A percentile compares a stretch with the other conserved stretches of the same genome.
Conservation (phyloP, 306 rosid species). For the Albizia julibrissin region DNA sequence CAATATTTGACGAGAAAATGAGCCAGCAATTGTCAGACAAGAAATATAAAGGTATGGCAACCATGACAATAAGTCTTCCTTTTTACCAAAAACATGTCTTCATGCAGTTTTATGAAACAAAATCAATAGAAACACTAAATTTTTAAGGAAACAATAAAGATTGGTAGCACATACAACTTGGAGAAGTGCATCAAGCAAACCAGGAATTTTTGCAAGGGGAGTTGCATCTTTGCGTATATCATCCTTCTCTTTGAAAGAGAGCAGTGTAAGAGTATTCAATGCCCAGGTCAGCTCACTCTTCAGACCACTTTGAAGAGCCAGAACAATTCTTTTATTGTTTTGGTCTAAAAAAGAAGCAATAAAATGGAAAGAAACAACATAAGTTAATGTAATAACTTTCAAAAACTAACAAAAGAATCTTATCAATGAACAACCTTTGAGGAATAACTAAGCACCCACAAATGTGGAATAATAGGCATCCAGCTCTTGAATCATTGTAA, state of each 20-base stretch:
- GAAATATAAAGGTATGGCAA: neutral
- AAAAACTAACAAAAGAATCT: neutral
- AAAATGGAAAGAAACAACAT: neutral
- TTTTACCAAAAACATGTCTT: neutral
- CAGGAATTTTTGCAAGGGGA: constrained; percentile 83
- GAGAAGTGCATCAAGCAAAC: constrained; percentile 96
- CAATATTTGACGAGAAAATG: constrained; percentile 13
- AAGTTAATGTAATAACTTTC: neutral
- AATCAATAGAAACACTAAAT: constrained; percentile 2
- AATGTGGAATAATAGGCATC: neutral
- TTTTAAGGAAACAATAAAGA: neutral
- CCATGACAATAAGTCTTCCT: neutral
- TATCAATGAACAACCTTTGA: neutral
- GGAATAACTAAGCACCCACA: neutral
- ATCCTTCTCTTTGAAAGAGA: constrained; percentile 94
- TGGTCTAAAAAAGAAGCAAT: constrained; percentile 58
- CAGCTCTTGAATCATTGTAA: neutral
- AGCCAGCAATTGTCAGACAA: neutral
- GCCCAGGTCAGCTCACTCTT: constrained; percentile 99
- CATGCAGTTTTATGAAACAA: constrained; percentile 1
- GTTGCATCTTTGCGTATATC: constrained; percentile 84
- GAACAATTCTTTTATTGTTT: constrained; percentile 89
- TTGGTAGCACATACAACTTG: constrained; percentile 72
- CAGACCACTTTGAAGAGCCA: constrained; percentile 94
- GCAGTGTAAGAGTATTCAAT: constrained; percentile 79